Percentiles rank a stretch among this genome's conserved stretches.
Conservation (phyloP, 2,329 filamentous ascomycete genomes). For the Penicillium sclerotiorum region DNA sequence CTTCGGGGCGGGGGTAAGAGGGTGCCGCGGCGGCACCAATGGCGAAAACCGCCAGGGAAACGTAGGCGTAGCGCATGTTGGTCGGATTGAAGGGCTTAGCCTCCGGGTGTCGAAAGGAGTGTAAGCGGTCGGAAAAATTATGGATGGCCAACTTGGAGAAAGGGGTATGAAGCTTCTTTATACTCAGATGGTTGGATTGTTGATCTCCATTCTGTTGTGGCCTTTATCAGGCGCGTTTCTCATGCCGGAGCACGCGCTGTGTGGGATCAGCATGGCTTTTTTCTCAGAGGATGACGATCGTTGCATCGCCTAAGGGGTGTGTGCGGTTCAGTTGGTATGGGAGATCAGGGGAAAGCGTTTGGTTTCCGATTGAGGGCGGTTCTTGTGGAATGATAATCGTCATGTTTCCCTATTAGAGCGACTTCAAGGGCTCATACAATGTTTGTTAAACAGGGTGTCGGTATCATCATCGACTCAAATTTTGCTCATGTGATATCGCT, state of each 20-base stretch:
- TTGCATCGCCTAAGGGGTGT: slow-evolving; percentile 17
- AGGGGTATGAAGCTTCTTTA: slow-evolving; percentile 20
- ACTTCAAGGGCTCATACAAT: neutral
- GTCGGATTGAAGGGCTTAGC: neutral
- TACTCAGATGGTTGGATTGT: slow-evolving; percentile 3
- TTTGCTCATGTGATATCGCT: neutral
- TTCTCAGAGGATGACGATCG: slow-evolving; percentile 11
- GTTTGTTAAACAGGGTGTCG: too few relatives aligned
- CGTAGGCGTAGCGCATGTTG: slow-evolving; percentile 26
- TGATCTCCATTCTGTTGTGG: slow-evolving; percentile 16
- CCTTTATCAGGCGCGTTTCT: slow-evolving; percentile 9
- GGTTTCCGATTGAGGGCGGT: slow-evolving; percentile 4
- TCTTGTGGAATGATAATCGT: slow-evolving; percentile 23
- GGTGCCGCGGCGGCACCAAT: slow-evolving; percentile 32
- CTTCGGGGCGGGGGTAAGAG: slow-evolving; percentile 10
- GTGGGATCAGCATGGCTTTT: slow-evolving; percentile 17
- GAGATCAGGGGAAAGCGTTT: slow-evolving; percentile 7
- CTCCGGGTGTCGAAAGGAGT: slow-evolving; percentile 11
- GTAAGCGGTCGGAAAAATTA: slow-evolving; percentile 19
- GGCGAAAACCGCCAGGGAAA: slow-evolving; percentile 32
- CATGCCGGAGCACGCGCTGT: slow-evolving; percentile 19
- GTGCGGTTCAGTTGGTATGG: slow-evolving; percentile 11
- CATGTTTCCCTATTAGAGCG: slow-evolving; percentile 3
- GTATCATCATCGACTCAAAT: neutral
- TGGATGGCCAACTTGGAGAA: neutral